Base-by-base conservation (phyloP, 176 grass and related monocot genomes). In the Thalia dealbata region DNA sequence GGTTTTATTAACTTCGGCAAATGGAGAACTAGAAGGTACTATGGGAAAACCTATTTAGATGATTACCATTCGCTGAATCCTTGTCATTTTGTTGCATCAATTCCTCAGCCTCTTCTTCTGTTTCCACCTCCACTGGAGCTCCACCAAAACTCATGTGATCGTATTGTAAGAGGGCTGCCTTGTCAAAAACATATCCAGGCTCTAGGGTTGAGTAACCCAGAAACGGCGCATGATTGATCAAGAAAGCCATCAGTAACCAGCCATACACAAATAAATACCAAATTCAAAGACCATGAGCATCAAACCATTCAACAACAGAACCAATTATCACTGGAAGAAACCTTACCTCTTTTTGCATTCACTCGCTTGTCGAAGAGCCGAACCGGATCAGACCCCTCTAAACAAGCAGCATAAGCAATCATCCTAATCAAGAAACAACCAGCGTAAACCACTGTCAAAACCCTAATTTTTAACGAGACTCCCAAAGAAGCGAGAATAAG, bases 361-460 rank as follows among this genome's bases (percentile, higher is more conserved):
- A 97, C 72, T 84, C 89, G 86, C 81, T 81, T 86, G 74, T 97
- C 89, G 58, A 97, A 90, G n/a, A 91, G 87, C 76, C 88, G 84
- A 55, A 97, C 85, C 59, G 88, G 85, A 66, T 97, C 93, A 61
- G 82, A 72, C 41, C 93, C 93, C 81, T 97, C 84, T 50, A 97
- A 76, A 71, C 93, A 97, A 67, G 93, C 87, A 27, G 93, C 93
- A 77, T 97, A 97, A 56, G 93, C 78, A 46, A 97, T 86, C 87
- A 91, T 65, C 82, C 93, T 92, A 76, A 76, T 41, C 22, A 50
- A 76, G 56, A 15, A 10, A 69, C 26, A 15, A 63, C 62, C 69
- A 70, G 29, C 29, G 19, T 23, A 62, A 52, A 51, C 16, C 16
- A 58, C 6, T 0, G 13, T 18, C 51, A 18, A 58, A 58, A 0